A percentile compares a stretch with the other conserved stretches of the same genome.
These are phyloP conservation scores for Macrolepiota dolichaula DNA, from an alignment of 768 basidiomycete species.

Conservation along the genomic window DNA sequence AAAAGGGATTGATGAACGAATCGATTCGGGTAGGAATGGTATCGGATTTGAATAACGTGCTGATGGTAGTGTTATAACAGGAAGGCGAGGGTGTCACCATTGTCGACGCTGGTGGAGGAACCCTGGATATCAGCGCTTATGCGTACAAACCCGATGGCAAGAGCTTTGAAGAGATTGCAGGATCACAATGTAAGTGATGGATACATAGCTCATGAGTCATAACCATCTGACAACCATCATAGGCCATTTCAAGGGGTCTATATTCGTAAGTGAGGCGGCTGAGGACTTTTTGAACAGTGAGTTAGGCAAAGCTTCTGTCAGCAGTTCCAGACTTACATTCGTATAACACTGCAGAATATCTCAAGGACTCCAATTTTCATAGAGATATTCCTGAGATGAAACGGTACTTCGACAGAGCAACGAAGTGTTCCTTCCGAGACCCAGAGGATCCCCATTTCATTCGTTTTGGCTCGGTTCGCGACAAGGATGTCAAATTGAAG, in stretches of 20 bases:
- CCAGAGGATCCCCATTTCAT: conserved; percentile 39
- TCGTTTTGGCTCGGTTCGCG: conserved; percentile 41
- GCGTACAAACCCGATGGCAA: conserved; percentile 14
- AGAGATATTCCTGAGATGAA: conserved; percentile 16
- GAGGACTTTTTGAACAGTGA: conserved; percentile 28
- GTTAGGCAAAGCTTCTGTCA: neutral
- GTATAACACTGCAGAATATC: conserved; percentile 1
- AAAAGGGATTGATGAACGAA: conserved; percentile 31
- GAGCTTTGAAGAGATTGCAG: conserved; percentile 32
- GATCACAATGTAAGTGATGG: conserved; percentile 5
- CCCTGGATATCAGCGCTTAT: conserved; percentile 41
- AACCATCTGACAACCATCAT: neutral
- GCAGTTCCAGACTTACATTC: no score
- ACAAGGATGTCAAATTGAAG: conserved; percentile 33
- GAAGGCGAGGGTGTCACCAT: conserved; percentile 32
- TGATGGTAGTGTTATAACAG: conserved; percentile 16
- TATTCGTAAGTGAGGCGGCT: conserved; percentile 39
- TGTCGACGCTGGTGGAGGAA: conserved; percentile 43
- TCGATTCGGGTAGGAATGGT: conserved; percentile 16
- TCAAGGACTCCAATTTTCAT: conserved; percentile 12
- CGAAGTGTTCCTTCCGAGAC: conserved; percentile 42
- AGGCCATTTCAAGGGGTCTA: conserved; percentile 41
- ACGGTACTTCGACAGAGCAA: conserved; percentile 41
- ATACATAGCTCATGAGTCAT: neutral
- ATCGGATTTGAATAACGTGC: neutral